Evolutionary conservation across 805 yeast genomes (phyloP), one percentile per base, ranked within the genome.

Genomic region (Hanseniaspora guilliermondii): DNA sequence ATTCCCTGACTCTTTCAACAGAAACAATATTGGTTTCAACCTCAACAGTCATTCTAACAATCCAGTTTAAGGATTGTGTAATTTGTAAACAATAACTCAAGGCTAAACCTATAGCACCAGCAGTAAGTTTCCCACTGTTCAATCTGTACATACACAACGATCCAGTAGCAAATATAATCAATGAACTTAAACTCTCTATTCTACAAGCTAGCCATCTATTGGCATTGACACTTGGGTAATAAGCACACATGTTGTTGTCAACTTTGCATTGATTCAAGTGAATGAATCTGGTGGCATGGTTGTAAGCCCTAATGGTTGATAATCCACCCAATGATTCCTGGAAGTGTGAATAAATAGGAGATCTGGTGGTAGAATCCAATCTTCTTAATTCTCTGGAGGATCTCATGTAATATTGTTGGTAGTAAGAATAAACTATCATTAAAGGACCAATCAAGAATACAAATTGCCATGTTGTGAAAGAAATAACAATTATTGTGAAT

Each of bases 121-220:
- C 88, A 21, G 88, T 78, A 30, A 91, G 75, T 19, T 72, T 67
- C 14, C 96, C 95, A 17, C 76, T 72, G 53, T 71, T 76, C 60
- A 88, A 73, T 22, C 87, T 77, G 57, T 80, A 67, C 49, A 94
- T 85, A 16, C 94, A 76, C 62, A 93, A 74, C 5, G 87, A 84
- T 2, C 97, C 86, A 6, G 97, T 82, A 44, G 86, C 83, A 56
- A 88, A 76, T 62, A 93, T 91, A 58, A 93, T 85, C 45, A 89
- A 62, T 1, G 97, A 85, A 33, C 98, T 97, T 60, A 93, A 73
- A 59, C 86, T 82, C 68, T 94, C 97, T 57, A 93, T 75, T 64
- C 99, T 78, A 11, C 87, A 95, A 9, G 97, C 96, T 58, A 93
- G 77, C 99, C 99, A 93, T 71, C 99, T 80, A 68, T 94, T 93